Evolutionary conservation across 2,329 filamentous ascomycete genomes (phyloP), one percentile per base, ranked within the genome.

Genomic region (Exophiala oligosperma): DNA sequence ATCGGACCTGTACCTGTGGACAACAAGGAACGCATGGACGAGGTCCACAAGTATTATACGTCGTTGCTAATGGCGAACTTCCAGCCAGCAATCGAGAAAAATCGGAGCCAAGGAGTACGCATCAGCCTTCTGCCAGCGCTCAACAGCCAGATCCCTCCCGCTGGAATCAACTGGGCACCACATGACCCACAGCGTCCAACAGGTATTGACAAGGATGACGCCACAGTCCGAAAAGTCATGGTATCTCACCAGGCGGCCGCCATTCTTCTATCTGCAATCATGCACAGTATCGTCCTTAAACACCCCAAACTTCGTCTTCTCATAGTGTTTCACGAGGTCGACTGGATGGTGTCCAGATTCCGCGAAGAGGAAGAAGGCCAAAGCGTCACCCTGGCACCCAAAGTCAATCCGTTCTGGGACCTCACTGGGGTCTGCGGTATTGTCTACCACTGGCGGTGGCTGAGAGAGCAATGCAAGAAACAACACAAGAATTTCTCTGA

Each of bases 271-370:
- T 51, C 57, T 12, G 37, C 24, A n/a, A 52, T 59, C 14, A 17
- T 59, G n/a, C 12, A 21, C 6, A 24, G 41, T n/a, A 21, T 59
- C 17, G 14, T 52, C 21, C 1, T 17, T 6, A 35, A 23, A 35
- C 2, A 43, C 24, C n/a, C n/a, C 14, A 12, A 29, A 38, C 11
- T 40, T 43, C n/a, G 12, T 14, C 14, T 52, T 8, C 17, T 4
- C 8, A n/a, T 59, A 7, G 43, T 49, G 1, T 55, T 59, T 28
- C 41, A 59, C 26, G 57, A 59, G 29, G 26, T 52, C 14, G 57
- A 59, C 14, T 41, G 40, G 24, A 51, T 37, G 26, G 17, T 51
- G 28, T 12, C 21, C 24, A n/a, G 52, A 41, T 4, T 29, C 8
- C 28, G 23, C 26, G 26, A 28, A n/a, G 26, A n/a, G 21, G 43